Evolutionary conservation across 441 rosid species (phyloP).

Genomic region (Pelargonium myrrhifolium): DNA sequence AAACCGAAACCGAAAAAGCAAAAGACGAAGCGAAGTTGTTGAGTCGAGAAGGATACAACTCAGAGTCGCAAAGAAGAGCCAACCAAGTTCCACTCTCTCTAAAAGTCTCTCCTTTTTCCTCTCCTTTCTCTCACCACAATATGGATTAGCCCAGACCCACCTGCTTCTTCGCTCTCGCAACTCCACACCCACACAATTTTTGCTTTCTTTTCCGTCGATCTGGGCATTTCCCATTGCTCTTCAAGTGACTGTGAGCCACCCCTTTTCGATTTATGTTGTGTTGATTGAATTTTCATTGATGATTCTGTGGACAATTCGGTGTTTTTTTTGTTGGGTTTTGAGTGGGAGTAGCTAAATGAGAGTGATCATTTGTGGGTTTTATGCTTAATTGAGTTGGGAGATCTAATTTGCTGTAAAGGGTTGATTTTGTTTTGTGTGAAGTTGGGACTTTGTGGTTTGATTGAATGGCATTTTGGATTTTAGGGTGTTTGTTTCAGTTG

Average conservation of each 20-base stretch:
- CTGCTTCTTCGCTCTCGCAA: background rate
- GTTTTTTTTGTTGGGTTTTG: background rate
- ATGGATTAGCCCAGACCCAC: background rate
- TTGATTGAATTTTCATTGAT: background rate
- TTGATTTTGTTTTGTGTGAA: background rate
- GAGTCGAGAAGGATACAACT: too few relatives aligned
- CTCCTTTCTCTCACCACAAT: background rate
- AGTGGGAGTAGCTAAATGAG: background rate
- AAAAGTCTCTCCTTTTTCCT: background rate
- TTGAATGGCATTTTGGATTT: background rate
- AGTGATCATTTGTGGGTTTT: too few relatives aligned
- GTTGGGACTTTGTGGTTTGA: background rate
- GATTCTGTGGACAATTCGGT: background rate
- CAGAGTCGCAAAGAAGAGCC: too few relatives aligned
- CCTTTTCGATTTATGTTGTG: background rate
- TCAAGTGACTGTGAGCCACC: too few relatives aligned
- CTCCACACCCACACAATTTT: background rate
- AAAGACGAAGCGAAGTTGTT: background rate
- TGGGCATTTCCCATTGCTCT: background rate
- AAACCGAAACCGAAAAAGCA: background rate
- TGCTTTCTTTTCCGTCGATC: background rate
- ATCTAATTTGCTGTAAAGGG: background rate
- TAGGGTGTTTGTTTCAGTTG: background rate
- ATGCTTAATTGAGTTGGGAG: background rate
- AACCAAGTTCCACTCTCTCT: background rate